Percentiles rank a stretch among this genome's conserved stretches.
These are phyloP conservation scores for Tillandsia fasciculata DNA, from an alignment of 176 grass and related monocot genomes.

Conservation along the genomic window DNA sequence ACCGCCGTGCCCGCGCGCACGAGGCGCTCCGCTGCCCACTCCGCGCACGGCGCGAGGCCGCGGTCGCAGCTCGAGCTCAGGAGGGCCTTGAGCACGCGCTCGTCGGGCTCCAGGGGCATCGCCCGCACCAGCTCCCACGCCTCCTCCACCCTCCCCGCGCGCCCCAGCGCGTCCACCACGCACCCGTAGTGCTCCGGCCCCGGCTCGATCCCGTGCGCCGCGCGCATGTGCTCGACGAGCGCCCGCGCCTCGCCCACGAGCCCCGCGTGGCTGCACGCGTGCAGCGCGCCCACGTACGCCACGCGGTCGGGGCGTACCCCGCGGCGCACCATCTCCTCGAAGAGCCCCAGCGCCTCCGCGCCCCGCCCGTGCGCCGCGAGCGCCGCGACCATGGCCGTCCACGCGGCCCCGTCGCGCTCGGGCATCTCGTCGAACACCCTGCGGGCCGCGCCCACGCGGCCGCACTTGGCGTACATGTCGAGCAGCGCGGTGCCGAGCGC, in stretches of 20 bases:
- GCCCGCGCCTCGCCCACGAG: conserved; percentile 13
- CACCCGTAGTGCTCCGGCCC: conserved; percentile 16
- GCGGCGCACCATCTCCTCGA: conserved; percentile 12
- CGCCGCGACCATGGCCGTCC: conserved; percentile 12
- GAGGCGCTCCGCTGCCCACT: conserved; percentile 14
- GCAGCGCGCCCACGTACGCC: conserved; percentile 14
- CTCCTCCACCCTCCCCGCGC: not conserved
- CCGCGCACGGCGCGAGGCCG: conserved; percentile 3
- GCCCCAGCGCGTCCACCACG: conserved; percentile 16
- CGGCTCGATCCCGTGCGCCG: conserved; percentile 11
- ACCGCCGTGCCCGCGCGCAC: not conserved
- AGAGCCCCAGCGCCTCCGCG: conserved; percentile 10
- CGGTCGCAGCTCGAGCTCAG: conserved; percentile 7
- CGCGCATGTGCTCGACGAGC: conserved; percentile 2
- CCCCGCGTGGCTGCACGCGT: conserved; percentile 21
- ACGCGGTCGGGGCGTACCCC: conserved; percentile 11
- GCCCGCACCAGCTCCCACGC: conserved; percentile 9
- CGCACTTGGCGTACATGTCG: conserved; percentile 8
- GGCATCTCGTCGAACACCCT: conserved; percentile 13
- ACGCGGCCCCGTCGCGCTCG: not conserved
- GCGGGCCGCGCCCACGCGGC: not conserved
- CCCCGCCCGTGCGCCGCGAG: conserved; percentile 16
- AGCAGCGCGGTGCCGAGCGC: conserved; percentile 13
- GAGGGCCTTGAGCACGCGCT: conserved; percentile 21
- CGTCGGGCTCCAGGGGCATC: conserved; percentile 6